Conservation (phyloP, 2,329 filamentous ascomycete species). For the Aspergillus uvarum region DNA sequence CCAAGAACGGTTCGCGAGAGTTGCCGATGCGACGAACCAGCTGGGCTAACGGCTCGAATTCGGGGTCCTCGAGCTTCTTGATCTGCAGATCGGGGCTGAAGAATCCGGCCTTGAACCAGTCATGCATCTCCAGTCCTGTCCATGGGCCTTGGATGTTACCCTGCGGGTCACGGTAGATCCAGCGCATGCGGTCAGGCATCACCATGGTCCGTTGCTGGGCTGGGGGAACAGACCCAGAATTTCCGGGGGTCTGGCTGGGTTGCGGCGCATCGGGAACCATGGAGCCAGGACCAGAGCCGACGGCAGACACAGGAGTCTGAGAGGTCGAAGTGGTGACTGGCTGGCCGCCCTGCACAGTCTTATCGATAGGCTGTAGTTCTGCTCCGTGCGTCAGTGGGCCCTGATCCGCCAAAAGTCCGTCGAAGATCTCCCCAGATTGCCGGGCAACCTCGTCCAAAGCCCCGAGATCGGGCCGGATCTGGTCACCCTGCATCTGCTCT, state of each 20-base stretch:
- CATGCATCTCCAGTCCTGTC: conserved; percentile 97
- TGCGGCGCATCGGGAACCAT: conserved; percentile 34
- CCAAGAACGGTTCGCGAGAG: conserved; percentile 93
- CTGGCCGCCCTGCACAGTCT: conserved; percentile 28
- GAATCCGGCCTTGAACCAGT: conserved; percentile 99
- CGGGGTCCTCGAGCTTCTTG: conserved; percentile 87
- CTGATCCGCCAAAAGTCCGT: background rate
- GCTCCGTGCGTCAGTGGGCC: conserved; percentile 4
- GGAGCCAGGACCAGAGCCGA: conserved; percentile 32
- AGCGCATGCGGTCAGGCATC: conserved; percentile 98
- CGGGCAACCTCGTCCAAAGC: conserved; percentile 57
- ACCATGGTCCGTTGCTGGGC: conserved; percentile 86
- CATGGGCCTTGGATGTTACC: conserved; percentile 91
- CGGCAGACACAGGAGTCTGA: conserved; percentile 39
- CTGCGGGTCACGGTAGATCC: conserved; percentile 96
- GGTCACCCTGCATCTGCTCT: conserved; percentile 73
- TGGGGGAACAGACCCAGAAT: conserved; percentile 62
- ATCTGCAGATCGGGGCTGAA: conserved; percentile 93
- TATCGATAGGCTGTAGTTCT: conserved; percentile 32
- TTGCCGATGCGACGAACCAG: conserved; percentile 95
- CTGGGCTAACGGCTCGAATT: conserved; percentile 93
- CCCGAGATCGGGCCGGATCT: conserved; percentile 61
- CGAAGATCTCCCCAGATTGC: conserved; percentile 53
- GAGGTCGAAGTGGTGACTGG: conserved; percentile 34
- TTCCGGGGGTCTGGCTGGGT: conserved; percentile 36